A percentile compares a stretch with the other conserved stretches of the same genome.
These are phyloP conservation scores for Daldinia vernicosa DNA, from an alignment of 495 filamentous ascomycete species.

Conservation along the genomic window DNA sequence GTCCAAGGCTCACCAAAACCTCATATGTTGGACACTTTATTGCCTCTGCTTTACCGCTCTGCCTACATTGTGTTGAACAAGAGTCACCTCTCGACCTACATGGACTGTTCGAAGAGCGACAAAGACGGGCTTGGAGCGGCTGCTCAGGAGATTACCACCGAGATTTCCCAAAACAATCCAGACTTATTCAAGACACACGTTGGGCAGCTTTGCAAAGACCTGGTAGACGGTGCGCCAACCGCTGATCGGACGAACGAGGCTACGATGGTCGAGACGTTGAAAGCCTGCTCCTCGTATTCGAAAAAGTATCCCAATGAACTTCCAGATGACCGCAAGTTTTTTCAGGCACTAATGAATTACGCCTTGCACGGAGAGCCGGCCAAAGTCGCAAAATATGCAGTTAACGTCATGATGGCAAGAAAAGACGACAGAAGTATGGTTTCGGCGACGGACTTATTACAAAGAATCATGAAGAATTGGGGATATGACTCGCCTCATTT, in stretches of 20 bases:
- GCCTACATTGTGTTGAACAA: constrained; percentile 89
- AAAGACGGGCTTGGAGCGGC: constrained; percentile 77
- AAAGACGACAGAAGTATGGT: constrained; percentile 82
- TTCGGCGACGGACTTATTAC: constrained; percentile 82
- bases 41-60: constrained; percentile 83
- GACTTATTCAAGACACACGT: constrained; percentile 91
- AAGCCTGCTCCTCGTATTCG: constrained; percentile 90
- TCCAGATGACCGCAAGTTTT: constrained; percentile 84
- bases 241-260: constrained; percentile 69
- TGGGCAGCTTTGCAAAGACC: constrained; percentile 85
- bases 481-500: constrained; percentile 77
- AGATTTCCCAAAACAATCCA: constrained; percentile 88
- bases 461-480: constrained; percentile 78
- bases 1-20: constrained; percentile 64
- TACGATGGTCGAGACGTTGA: constrained; percentile 83
- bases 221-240: constrained; percentile 81
- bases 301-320: constrained; percentile 84
- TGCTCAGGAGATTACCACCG: constrained; percentile 90
- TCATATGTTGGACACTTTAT: constrained; percentile 77
- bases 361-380: constrained; percentile 83
- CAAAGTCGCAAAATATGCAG: constrained; percentile 88
- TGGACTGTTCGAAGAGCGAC: constrained; percentile 84
- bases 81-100: constrained; percentile 89
- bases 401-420: constrained; percentile 85
- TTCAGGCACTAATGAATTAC: constrained; percentile 79